Evolutionary conservation across 768 basidiomycete species (phyloP).

Genomic region (Calvatia gigantea): DNA sequence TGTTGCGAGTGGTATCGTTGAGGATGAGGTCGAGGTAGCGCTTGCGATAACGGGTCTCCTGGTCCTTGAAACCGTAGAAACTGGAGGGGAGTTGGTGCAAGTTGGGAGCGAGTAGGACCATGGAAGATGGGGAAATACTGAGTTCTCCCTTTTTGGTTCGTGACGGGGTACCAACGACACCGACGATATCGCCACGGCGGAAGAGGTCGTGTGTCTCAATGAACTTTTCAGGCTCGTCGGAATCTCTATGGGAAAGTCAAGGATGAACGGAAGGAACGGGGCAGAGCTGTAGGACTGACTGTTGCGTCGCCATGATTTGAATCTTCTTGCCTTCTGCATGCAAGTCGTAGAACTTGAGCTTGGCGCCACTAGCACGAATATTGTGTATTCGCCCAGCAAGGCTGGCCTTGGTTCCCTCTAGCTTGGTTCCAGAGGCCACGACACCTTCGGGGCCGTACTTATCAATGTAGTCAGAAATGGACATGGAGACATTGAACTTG

Average conservation of each 20-base stretch:
- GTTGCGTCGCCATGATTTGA: constrained; percentile 89
- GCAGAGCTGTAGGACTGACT: constrained; percentile 45
- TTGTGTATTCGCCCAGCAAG: constrained; percentile 92
- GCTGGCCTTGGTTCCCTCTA: constrained; percentile 52
- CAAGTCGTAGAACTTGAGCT: constrained; percentile 92
- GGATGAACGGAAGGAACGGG: background rate
- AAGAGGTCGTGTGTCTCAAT: constrained; percentile 76
- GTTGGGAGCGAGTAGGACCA: constrained; percentile 91
- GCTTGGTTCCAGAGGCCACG: constrained; percentile 63
- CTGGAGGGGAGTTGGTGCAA: constrained; percentile 92
- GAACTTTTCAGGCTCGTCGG: constrained; percentile 61
- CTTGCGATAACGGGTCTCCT: constrained; percentile 97
- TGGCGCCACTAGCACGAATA: constrained; percentile 77
- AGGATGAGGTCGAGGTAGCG: constrained; percentile 98
- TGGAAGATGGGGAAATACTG: constrained; percentile 77
- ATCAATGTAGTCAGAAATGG: constrained; percentile 69
- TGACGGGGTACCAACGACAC: constrained; percentile 83
- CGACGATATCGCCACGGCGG: constrained; percentile 95
- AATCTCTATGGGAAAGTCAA: constrained; percentile 43
- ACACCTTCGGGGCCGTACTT: constrained; percentile 72
- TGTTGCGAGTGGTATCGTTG: constrained; percentile 82
- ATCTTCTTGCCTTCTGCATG: constrained; percentile 90
- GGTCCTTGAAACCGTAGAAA: constrained; percentile 95
- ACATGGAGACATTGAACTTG: constrained; percentile 90
- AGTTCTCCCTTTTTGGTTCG: constrained; percentile 96